A percentile compares a stretch with the other conserved stretches of the same genome.
Conservation (phyloP, 2,329 filamentous ascomycete species). For the Pseudogymnoascus sp. region DNA sequence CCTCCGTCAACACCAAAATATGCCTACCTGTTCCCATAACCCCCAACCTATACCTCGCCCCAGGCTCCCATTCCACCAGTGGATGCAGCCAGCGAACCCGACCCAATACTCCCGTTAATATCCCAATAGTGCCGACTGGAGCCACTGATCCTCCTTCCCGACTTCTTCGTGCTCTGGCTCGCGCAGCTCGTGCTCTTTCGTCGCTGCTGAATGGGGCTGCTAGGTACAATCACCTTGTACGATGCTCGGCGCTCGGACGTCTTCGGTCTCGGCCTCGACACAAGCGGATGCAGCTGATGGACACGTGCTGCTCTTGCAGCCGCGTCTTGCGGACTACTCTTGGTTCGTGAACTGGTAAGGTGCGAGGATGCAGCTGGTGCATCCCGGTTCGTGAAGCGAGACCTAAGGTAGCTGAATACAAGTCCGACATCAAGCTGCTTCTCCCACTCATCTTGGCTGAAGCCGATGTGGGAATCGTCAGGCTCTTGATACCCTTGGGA, state of each 20-base stretch:
- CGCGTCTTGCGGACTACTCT: slow-evolving; percentile 51
- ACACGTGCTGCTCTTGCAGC: slow-evolving; percentile 76
- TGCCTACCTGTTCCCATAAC: not conserved
- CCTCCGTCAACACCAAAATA: slow-evolving; percentile 4
- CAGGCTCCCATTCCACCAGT: slow-evolving; percentile 66
- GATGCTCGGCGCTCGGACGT: slow-evolving; percentile 41
- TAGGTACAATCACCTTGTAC: slow-evolving; percentile 47
- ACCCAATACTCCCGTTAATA: slow-evolving; percentile 71
- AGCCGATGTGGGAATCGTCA: slow-evolving; percentile 11
- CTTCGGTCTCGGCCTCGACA: slow-evolving; percentile 47
- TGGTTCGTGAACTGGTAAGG: slow-evolving; percentile 31
- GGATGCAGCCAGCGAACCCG: slow-evolving; percentile 61
- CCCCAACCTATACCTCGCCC: slow-evolving; percentile 56
- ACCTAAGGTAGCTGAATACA: slow-evolving; percentile 80
- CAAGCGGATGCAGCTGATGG: slow-evolving; percentile 79
- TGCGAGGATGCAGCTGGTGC: slow-evolving; percentile 32
- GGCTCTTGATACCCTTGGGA: slow-evolving; percentile 6
- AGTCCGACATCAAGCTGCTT: slow-evolving; percentile 83
- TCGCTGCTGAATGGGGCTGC: slow-evolving; percentile 39
- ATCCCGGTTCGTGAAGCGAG: slow-evolving; percentile 56
- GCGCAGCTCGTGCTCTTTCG: slow-evolving; percentile 62
- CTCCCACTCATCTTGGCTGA: slow-evolving; percentile 60
- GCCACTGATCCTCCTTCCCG: slow-evolving; percentile 56
- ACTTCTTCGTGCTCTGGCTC: slow-evolving; percentile 76
- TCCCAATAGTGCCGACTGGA: slow-evolving; percentile 90